Percentiles rank a stretch among this genome's conserved stretches.
phyloP scores from a whole-genome alignment of 2,329 filamentous ascomycete species.

The Phyllosticta citrichinensis region DNA sequence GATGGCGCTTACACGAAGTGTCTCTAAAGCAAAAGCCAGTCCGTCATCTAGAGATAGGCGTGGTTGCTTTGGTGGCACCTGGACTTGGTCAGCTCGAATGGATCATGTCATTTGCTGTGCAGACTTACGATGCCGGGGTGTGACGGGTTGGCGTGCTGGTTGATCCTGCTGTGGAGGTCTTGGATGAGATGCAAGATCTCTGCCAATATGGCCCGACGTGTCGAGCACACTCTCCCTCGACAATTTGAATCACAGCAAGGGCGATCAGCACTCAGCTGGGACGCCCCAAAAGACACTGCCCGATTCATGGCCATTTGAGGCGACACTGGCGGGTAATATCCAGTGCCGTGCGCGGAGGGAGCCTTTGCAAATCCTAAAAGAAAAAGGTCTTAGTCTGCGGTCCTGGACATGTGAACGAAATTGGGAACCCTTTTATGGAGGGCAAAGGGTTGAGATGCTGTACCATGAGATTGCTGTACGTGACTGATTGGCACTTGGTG shows the following conservation, averaged over 20 bases:
- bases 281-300: not conserved
- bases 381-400: not conserved
- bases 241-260: slow-evolving; percentile 3
- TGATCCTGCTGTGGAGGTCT: not conserved
- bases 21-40: not conserved
- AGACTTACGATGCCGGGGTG: not conserved
- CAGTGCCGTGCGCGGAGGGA: not conserved
- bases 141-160: not conserved
- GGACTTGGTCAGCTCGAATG: not conserved
- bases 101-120: not conserved
- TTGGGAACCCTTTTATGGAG: not conserved
- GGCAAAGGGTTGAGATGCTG: not conserved
- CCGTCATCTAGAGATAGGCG: not conserved
- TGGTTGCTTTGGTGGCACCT: not conserved
- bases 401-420: not conserved
- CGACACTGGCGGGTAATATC: not conserved
- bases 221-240: not conserved
- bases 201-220: not conserved
- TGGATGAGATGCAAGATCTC: not conserved
- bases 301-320: not conserved
- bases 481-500: not conserved
- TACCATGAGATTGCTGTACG: not conserved
- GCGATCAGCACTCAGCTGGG: not conserved
- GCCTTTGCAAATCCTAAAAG: not conserved
- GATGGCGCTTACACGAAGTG: not conserved